phyloP scores from a whole-genome alignment of 306 rosid genomes.

The Lathyrus aphaca region DNA sequence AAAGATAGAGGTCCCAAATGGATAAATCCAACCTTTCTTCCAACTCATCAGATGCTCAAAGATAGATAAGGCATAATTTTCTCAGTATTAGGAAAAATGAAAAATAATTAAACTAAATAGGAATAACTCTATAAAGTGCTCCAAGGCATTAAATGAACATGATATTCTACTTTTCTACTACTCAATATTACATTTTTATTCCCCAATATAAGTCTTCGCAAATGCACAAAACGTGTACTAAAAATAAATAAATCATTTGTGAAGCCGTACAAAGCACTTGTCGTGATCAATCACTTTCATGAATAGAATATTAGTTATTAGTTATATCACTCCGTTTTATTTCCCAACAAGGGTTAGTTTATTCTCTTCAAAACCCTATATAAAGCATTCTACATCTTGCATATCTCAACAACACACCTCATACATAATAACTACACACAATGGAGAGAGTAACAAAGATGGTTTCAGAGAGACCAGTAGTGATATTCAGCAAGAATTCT shows the following conservation, averaged over 20 bases:
- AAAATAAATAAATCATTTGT: not conserved
- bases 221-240: slow-evolving; percentile 29
- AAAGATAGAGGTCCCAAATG: slow-evolving; percentile 61
- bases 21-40: slow-evolving; percentile 64
- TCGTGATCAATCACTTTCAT: slow-evolving; percentile 47
- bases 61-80: slow-evolving; percentile 45
- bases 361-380: slow-evolving; percentile 52
- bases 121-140: not conserved
- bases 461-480: slow-evolving; percentile 90
- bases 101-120: not conserved
- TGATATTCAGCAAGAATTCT: slow-evolving; percentile 88
- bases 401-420: slow-evolving; percentile 20
- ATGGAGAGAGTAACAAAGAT: slow-evolving; percentile 73
- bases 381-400: slow-evolving; percentile 37
- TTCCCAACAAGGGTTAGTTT: slow-evolving; percentile 7
- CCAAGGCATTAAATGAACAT: not conserved
- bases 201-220: not conserved
- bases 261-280: slow-evolving; percentile 68
- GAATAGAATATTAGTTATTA: slow-evolving; percentile 51
- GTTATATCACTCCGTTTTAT: slow-evolving; percentile 7
- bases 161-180: too few relatives aligned
- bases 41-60: slow-evolving; percentile 64
- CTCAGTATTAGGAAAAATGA: not conserved
- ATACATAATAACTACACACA: not conserved
- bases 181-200: not conserved